These are phyloP conservation scores for Zygotorulaspora sp. DNA, from an alignment of 805 yeast genomes.

Conservation along the genomic window DNA sequence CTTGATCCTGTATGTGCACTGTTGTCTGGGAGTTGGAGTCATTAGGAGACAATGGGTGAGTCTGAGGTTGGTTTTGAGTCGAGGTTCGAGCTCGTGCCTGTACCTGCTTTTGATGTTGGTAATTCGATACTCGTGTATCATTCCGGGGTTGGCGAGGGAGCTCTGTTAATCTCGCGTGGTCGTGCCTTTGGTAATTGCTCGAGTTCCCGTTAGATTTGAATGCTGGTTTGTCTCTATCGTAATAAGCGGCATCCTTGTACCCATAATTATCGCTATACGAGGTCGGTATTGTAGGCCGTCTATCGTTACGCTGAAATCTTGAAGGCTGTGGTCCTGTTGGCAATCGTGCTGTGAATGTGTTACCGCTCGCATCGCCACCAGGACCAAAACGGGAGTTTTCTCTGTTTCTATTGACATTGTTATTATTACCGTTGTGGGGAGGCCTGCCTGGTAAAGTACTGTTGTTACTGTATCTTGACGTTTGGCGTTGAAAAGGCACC, in stretches of 20 bases:
- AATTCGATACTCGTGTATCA: neutral
- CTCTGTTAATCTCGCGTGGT: neutral
- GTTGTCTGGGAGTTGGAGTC: neutral
- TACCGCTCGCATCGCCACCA: neutral
- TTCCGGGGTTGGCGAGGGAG: conserved; percentile 6
- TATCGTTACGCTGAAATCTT: conserved; percentile 9
- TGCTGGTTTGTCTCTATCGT: conserved; percentile 5
- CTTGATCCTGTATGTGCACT: conserved; percentile 1
- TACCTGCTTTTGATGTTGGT: neutral
- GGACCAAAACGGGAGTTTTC: conserved; percentile 1
- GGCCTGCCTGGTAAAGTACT: neutral
- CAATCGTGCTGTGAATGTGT: conserved; percentile 1
- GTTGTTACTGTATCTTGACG: conserved; percentile 4
- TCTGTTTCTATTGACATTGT: conserved; percentile 1
- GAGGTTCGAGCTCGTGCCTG: neutral
- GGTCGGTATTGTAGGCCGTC: conserved; percentile 2
- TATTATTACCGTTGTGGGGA: conserved; percentile 1
- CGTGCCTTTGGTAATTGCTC: neutral
- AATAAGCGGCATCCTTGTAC: neutral
- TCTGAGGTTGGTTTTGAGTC: neutral
- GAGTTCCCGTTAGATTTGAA: neutral
- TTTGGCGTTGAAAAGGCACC: conserved; percentile 1
- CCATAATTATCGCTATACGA: conserved; percentile 3
- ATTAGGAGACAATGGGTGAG: neutral
- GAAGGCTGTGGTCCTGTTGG: conserved; percentile 11